Conservation (phyloP, 2,329 filamentous ascomycete genomes). For the Calonectria crousiana region DNA sequence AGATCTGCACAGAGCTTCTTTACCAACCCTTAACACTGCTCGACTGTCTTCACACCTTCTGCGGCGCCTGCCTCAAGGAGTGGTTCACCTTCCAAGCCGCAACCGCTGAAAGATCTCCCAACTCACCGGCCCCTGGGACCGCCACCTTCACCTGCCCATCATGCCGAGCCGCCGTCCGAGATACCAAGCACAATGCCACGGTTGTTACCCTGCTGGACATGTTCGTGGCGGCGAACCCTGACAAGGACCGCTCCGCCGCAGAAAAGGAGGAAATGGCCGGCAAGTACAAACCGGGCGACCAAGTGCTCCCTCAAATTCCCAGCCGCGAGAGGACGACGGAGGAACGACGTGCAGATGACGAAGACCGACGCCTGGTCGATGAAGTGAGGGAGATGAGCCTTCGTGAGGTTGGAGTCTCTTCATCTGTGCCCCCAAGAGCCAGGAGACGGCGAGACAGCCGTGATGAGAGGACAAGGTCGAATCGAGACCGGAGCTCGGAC, state of each 20-base stretch:
- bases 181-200: slow-evolving; percentile 90
- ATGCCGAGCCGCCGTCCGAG: slow-evolving; percentile 88
- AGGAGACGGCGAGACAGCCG: slow-evolving; percentile 50
- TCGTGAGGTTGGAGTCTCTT: slow-evolving; percentile 70
- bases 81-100: slow-evolving; percentile 90
- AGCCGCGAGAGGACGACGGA: slow-evolving; percentile 63
- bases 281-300: slow-evolving; percentile 85
- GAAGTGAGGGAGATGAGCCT: slow-evolving; percentile 81
- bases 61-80: slow-evolving; percentile 93
- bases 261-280: slow-evolving; percentile 83
- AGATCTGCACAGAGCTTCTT: slow-evolving; percentile 98
- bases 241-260: slow-evolving; percentile 73
- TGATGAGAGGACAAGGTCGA: slow-evolving; percentile 47
- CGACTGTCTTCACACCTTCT: slow-evolving; percentile 96
- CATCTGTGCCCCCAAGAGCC: slow-evolving; percentile 47
- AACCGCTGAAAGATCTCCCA: slow-evolving; percentile 64
- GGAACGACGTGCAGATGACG: slow-evolving; percentile 69
- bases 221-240: slow-evolving; percentile 84
- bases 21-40: slow-evolving; percentile 92
- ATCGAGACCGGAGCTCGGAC: slow-evolving; percentile 47
- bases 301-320: slow-evolving; percentile 76
- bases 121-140: slow-evolving; percentile 61
- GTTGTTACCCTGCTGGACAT: slow-evolving; percentile 92
- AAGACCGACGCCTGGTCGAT: slow-evolving; percentile 77
- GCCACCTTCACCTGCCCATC: slow-evolving; percentile 87